A percentile compares a stretch with the other conserved stretches of the same genome.
These are phyloP conservation scores for Circinella umbellata DNA, from an alignment of 371 early-diverging fungal species.

Conservation along the genomic window DNA sequence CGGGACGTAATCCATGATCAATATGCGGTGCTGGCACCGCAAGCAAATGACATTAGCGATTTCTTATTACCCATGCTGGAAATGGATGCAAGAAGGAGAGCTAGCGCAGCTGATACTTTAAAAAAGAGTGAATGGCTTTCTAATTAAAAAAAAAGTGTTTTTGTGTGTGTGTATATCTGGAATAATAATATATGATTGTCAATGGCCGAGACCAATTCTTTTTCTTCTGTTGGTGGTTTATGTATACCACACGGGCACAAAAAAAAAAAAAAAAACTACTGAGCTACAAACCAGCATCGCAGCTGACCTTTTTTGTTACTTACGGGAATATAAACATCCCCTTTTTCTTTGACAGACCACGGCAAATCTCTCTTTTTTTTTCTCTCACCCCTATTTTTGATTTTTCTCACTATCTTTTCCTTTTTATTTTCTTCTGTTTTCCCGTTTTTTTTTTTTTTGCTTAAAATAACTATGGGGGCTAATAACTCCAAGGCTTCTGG, in stretches of 20 bases:
- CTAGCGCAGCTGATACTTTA: slow-evolving; percentile 61
- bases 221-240: background rate
- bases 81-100: slow-evolving; percentile 63
- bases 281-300: no score
- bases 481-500: slow-evolving; percentile 18
- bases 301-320: background rate
- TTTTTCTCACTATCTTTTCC: slow-evolving; percentile 9
- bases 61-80: slow-evolving; percentile 83
- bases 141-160: slow-evolving; percentile 15
- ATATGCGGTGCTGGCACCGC: slow-evolving; percentile 63
- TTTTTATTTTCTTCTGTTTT: slow-evolving; percentile 13
- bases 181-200: background rate
- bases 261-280: no score
- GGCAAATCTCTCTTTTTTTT: no score
- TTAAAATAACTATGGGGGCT: slow-evolving; percentile 21
- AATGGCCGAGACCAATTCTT: slow-evolving; percentile 4
- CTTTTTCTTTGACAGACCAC: slow-evolving; percentile 9
- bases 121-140: slow-evolving; percentile 59
- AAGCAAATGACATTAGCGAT: slow-evolving; percentile 59
- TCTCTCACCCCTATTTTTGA: slow-evolving; percentile 9
- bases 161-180: no score
- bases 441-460: background rate
- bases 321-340: background rate
- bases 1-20: slow-evolving; percentile 85
- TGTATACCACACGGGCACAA: background rate